Conservation (phyloP, 106 monocot genomes). For the Apostasia shenzhenica region DNA sequence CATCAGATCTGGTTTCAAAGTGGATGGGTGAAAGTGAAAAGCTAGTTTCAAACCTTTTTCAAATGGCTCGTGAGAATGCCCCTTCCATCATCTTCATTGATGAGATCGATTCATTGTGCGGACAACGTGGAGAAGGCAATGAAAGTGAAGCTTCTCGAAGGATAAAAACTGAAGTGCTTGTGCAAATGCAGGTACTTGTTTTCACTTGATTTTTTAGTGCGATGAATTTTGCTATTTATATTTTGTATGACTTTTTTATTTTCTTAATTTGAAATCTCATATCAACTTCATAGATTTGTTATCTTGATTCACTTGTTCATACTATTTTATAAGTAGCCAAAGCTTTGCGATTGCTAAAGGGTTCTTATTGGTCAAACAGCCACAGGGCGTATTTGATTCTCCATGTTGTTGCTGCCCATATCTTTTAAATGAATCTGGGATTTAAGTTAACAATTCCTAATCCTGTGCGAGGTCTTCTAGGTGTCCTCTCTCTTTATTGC, state of each 20-base stretch:
- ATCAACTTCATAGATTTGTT: neutral
- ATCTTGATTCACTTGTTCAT: neutral
- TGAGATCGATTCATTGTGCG: slow-evolving; percentile 51
- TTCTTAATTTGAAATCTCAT: neutral
- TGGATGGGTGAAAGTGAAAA: slow-evolving; percentile 97
- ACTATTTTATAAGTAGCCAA: neutral
- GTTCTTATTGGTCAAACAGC: no score
- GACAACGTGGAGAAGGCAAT: slow-evolving; percentile 55
- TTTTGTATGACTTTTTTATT: neutral
- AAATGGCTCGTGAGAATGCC: slow-evolving; percentile 61
- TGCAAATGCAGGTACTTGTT: slow-evolving; percentile 68
- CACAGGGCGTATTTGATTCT: no score
- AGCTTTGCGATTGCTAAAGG: no score
- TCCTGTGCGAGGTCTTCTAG: no score
- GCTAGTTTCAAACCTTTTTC: slow-evolving; percentile 73
- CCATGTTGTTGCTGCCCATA: no score
- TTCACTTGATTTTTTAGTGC: neutral
- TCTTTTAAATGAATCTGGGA: no score
- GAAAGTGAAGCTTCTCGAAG: slow-evolving; percentile 87
- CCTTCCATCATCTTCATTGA: slow-evolving; percentile 56
- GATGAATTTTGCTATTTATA: no score
- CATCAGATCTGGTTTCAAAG: slow-evolving; percentile 76
- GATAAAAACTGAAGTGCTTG: slow-evolving; percentile 83
- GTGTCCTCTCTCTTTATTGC: no score
- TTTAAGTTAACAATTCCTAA: no score